These are phyloP conservation scores for Amborella trichopoda DNA, from an alignment of 164 flowering plant species.

Conservation along the genomic window DNA sequence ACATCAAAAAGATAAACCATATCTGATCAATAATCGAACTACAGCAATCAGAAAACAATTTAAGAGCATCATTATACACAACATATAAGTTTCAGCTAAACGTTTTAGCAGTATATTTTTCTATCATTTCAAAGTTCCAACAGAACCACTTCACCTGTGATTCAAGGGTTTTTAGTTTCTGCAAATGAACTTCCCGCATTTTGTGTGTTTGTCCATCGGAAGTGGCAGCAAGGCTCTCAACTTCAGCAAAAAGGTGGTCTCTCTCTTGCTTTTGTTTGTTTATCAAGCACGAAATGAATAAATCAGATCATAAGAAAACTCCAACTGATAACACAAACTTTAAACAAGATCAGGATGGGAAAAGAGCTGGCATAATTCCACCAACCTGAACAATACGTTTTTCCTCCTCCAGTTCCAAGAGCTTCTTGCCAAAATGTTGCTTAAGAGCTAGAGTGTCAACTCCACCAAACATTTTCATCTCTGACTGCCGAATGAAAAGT, in stretches of 20 bases:
- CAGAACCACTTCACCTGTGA: conserved; percentile 49
- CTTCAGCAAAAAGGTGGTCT: conserved; percentile 70
- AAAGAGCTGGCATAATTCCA: conserved; percentile 1
- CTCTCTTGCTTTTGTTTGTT: conserved; percentile 68
- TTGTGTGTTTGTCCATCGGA: conserved; percentile 90
- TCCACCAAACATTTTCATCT: conserved; percentile 86
- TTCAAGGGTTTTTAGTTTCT: conserved; percentile 81
- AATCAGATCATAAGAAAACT: neutral
- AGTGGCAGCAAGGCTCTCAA: conserved; percentile 68
- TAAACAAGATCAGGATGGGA: neutral
- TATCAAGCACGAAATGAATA: conserved; percentile 5
- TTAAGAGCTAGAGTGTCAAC: conserved; percentile 69
- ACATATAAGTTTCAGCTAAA: too few relatives aligned
- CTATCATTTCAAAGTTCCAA: too few relatives aligned
- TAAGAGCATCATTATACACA: too few relatives aligned
- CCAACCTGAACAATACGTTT: conserved; percentile 79
- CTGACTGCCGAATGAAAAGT: conserved; percentile 50
- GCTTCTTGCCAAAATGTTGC: conserved; percentile 95
- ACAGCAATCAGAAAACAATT: too few relatives aligned
- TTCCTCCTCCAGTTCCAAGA: conserved; percentile 91
- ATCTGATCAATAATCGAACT: too few relatives aligned
- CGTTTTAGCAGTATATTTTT: too few relatives aligned
- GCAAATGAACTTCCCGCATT: conserved; percentile 77
- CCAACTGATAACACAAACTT: neutral
- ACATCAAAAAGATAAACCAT: too few relatives aligned